Base-by-base conservation (phyloP, 2,329 filamentous ascomycete species). In the Cladosporium colombiae region DNA sequence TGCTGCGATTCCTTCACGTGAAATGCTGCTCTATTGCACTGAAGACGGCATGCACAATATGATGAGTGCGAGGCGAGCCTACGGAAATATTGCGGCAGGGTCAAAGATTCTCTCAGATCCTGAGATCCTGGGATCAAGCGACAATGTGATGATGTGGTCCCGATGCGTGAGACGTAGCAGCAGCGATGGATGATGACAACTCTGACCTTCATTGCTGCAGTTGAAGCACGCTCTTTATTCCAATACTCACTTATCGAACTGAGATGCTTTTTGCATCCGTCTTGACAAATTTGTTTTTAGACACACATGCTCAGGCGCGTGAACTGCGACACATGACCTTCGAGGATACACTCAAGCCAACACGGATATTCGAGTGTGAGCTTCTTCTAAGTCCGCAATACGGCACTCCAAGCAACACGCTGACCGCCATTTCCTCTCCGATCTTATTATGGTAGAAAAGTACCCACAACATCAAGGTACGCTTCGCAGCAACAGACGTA, bases 51-150 rank as follows among this genome's bases (percentile, higher is more conserved):
- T n/a, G 37, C 37, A 44, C 16, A 44, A 44, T n/a, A n/a, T 21
- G 37, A 44, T 31, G 50, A 27, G 25, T 31, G 50, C 50, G 50
- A 53, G 27, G 27, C 50, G 27, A 53, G 50, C 14, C 25, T n/a
- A n/a, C 60, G 60, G 60, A 63, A 55, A 63, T 63, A 63, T 63
- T 63, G 60, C 60, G 60, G 60, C 57, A 60, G 23, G n/a, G 31
- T 57, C 53, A 37, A 25, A 29, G 53, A 53, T 53, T 18, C 37
- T 53, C 29, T 53, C 25, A 31, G 16, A 53, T 29, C 27, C 25
- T 53, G 16, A 31, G 27, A 53, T 53, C 27, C 31, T 53, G 50
- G 16, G 50, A 31, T 33, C 50, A 31, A 27, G 50, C 10, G 50
- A 53, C 16, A 53, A 31, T 31, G 50, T 53, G 50, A 33, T 27